phyloP scores from a whole-genome alignment of 345 rosid species.

The sweet orange (Citrus sinensis) region DVS_A1.0 CM039165.1:37362001-37362500 shows the following conservation, averaged over 20 bases:
- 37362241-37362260: constrained; percentile 99
- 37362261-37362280: constrained; percentile 94
- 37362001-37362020: constrained; percentile 94
- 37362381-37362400: constrained; percentile 84
- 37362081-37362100: background rate
- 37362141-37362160: background rate
- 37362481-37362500: background rate
- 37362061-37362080: constrained; percentile 18
- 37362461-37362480: background rate
- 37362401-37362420: constrained; percentile 95
- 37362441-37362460: constrained; percentile 11
- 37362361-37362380: constrained; percentile 72
- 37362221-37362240: background rate
- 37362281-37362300: constrained; percentile 95
- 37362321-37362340: constrained; percentile 81
- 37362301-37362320: constrained; percentile 85
- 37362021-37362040: constrained; percentile 93
- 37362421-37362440: constrained; percentile 96
- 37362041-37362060: constrained; percentile 97
- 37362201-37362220: background rate
- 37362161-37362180: background rate
- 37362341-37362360: constrained; percentile 93
- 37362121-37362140: background rate
- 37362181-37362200: background rate
- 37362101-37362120: background rate